phyloP scores from a whole-genome alignment of 192 early-diverging fungal species.

The Entomortierella parvispora region DNA sequence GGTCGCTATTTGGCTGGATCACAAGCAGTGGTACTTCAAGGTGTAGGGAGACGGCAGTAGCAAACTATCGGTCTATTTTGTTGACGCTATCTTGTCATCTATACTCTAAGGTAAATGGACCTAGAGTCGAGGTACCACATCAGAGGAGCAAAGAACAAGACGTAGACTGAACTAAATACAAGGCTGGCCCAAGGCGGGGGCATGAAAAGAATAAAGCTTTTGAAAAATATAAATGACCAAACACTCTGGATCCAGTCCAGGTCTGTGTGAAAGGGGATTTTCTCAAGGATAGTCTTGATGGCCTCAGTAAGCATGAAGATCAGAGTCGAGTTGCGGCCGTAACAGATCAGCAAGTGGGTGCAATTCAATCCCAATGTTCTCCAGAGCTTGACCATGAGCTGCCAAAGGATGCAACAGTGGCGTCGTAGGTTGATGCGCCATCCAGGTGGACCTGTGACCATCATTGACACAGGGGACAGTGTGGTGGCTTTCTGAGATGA shows the following conservation, averaged over 20 bases:
- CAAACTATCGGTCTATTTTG: no score
- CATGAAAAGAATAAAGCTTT: constrained; percentile 26
- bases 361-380: no score
- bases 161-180: constrained; percentile 24
- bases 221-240: constrained; percentile 30
- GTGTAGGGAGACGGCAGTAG: constrained; percentile 8
- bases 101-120: constrained; percentile 16
- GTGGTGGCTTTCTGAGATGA: no score
- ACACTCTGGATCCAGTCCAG: constrained; percentile 12
- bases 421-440: no score
- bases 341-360: constrained; percentile 40
- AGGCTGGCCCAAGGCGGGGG: constrained; percentile 24
- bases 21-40: constrained; percentile 53
- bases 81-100: background rate
- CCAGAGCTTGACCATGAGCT: background rate
- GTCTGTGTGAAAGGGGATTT: constrained; percentile 9
- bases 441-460: no score
- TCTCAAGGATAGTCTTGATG: constrained; percentile 24
- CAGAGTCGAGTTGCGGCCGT: constrained; percentile 59
- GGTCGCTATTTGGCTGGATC: constrained; percentile 46
- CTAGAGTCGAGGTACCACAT: constrained; percentile 16
- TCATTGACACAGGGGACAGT: no score
- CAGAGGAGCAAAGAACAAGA: constrained; percentile 27
- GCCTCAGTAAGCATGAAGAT: constrained; percentile 55
- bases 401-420: background rate